Evolutionary conservation across 768 basidiomycete species (phyloP), one percentile per base, ranked within the genome.

Genomic region (Suillus subaureus): DNA sequence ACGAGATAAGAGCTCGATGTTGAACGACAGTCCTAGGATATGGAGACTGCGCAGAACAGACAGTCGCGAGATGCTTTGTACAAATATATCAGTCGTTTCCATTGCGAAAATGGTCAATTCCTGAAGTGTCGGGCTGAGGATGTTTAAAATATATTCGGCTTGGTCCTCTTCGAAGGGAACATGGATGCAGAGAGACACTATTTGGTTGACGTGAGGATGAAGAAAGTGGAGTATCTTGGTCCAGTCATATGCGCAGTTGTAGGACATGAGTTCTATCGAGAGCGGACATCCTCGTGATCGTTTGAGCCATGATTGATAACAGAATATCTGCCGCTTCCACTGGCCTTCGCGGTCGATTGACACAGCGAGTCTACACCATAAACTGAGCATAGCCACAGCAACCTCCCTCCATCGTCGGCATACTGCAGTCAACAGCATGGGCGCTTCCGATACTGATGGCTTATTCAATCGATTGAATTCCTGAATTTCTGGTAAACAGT

Each of bases 291-390:
- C 56, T 8, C 54, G 56, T 21, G 72, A 60, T n/a, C 72, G 66
- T 6, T 73, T n/a, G 31, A 55, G 54, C 54, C 54, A 55, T 6
- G 21, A 21, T 1, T 35, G 42, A 35, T 72, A 72, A 42, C 52
- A 63, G 28, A 65, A 70, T 21, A 63, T 12, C 26, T 57, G 58
- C 37, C 62, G 64, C 39, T 63, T 66, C 43, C 64, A 63, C 33
- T 33, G 33, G 5, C 4, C 9, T 12, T 6, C 3, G n/a, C 33
- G 9, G 4, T 47, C 40, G 26, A 21, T 61, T 15, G 12, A 54
- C 37, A 74, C 58, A 16, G 39, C 66, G 6, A 87, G 81, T 0
- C 80, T 77, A 13, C 81, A 79, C 85, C 85, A 87, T 39, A 87
- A 71, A 61, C 73, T 76, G 8, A 85, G 81, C 0, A 79, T 81